Evolutionary conservation across 148 eudicot species (phyloP), one percentile per base, ranked within the genome.

Genomic region (Chenopodium formosanum): DNA sequence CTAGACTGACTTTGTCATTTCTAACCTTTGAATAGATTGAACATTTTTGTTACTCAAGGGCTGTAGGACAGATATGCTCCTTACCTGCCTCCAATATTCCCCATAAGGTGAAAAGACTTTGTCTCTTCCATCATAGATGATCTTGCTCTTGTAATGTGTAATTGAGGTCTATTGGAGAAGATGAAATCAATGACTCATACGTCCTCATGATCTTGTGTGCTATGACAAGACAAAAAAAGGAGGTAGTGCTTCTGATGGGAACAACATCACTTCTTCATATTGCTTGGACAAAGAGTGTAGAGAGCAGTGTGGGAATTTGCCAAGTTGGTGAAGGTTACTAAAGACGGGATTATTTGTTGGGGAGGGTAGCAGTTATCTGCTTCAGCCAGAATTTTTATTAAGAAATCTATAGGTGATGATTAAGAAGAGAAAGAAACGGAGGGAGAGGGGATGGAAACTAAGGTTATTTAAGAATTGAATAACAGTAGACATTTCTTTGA

Each of bases 261-360:
- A 83, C 4, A 91, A 76, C 87, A 93, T 93, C 16, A 92, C 46
- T 1, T 88, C 90, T 19, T 90, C 92, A 70, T 85, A 72, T 69
- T 72, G 74, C 46, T 44, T 58, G 11, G 91, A 74, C 12, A 92
- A 22, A 2, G 86, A 46, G 4, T 76, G 80, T 47, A 90, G 85
- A 1, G 93, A 83, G 12, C 76, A 88, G 83, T 92, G 92, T 27
- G 91, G 86, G 78, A 66, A 47, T 7, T 9, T 20, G 13, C 95
- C 89, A 1, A 92, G 68, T 34, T 89, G 91, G 82, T 93, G 97
- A 32, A 93, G 82, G 85, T 93, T 88, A 46, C 93, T 94, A 52
- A 91, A 60, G 17, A 93, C 78, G 9, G 94, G 97, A 14, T 90
- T 86, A 77, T 80, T 90, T 62, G 83, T 79, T 6, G 94, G 94